phyloP scores from a whole-genome alignment of 2,329 filamentous ascomycete genomes.

The Ceratocystis alfenasii region DNA sequence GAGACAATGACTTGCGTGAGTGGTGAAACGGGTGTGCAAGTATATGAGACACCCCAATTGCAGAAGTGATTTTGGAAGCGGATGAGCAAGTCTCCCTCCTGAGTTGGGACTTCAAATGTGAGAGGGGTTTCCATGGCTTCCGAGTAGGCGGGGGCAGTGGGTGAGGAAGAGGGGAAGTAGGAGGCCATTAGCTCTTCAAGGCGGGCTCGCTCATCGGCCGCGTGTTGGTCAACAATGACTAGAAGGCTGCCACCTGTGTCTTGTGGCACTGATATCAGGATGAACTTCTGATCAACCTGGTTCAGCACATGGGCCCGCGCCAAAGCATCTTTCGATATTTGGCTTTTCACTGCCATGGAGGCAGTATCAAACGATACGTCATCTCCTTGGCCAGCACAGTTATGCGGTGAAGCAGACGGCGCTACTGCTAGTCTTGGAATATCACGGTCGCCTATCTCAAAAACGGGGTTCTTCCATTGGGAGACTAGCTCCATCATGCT shows the following conservation, averaged over 20 bases:
- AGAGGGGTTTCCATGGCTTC: slow-evolving; percentile 42
- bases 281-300: slow-evolving; percentile 85
- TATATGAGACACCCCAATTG: slow-evolving; percentile 61
- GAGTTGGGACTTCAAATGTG: slow-evolving; percentile 49
- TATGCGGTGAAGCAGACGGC: slow-evolving; percentile 25
- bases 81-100: slow-evolving; percentile 49
- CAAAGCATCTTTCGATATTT: slow-evolving; percentile 52
- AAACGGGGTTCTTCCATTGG: slow-evolving; percentile 67
- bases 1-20: slow-evolving; percentile 36
- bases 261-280: slow-evolving; percentile 46
- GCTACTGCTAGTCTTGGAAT: slow-evolving; percentile 33
- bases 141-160: slow-evolving; percentile 25
- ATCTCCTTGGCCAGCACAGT: slow-evolving; percentile 23
- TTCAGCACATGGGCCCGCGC: slow-evolving; percentile 52
- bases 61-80: slow-evolving; percentile 46
- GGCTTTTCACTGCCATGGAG: slow-evolving; percentile 26
- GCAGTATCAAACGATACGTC: slow-evolving; percentile 18
- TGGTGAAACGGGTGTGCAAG: slow-evolving; percentile 1
- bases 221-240: slow-evolving; percentile 82
- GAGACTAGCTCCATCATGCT: slow-evolving; percentile 53
- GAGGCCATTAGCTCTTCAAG: slow-evolving; percentile 57
- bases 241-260: slow-evolving; percentile 38
- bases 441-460: slow-evolving; percentile 38
- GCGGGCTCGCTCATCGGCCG: slow-evolving; percentile 76
- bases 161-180: slow-evolving; percentile 34